Percentiles rank a stretch among this genome's conserved stretches.
Evolutionary conservation across 345 rosid species (phyloP).

Genomic region (Hevea brasiliensis): DNA sequence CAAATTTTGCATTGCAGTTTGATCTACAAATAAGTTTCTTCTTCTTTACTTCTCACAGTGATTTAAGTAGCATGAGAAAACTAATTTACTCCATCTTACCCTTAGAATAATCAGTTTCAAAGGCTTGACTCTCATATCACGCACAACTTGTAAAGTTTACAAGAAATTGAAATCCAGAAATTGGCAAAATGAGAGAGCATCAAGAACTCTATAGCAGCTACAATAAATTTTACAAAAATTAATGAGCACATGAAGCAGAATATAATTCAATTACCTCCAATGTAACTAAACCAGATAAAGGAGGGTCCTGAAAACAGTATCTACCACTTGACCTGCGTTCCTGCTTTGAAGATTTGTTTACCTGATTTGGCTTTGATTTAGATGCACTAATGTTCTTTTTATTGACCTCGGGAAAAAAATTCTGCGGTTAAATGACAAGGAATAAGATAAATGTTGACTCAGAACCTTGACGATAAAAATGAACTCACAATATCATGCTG

Average conservation of each 20-base stretch:
- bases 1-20: not conserved
- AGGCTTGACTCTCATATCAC: not conserved
- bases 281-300: slow-evolving; percentile 27
- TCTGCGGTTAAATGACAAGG: too few relatives aligned
- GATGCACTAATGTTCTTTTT: not conserved
- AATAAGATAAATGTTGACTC: too few relatives aligned
- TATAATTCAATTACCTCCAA: slow-evolving; percentile 30
- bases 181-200: not conserved
- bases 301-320: slow-evolving; percentile 26
- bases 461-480: too few relatives aligned
- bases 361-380: slow-evolving; percentile 31
- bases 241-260: not conserved
- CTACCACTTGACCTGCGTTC: slow-evolving; percentile 21
- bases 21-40: not conserved
- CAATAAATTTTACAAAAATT: not conserved
- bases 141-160: not conserved
- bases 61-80: not conserved
- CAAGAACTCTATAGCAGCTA: not conserved
- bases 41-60: not conserved
- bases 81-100: not conserved
- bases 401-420: too few relatives aligned
- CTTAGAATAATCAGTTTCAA: not conserved
- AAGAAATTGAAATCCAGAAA: too few relatives aligned
- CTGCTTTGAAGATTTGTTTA: slow-evolving; percentile 20
- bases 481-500: too few relatives aligned